Evolutionary conservation across 1,284 basidiomycete species (phyloP).

Genomic region (Rugiboletus extremiorientalis): DNA sequence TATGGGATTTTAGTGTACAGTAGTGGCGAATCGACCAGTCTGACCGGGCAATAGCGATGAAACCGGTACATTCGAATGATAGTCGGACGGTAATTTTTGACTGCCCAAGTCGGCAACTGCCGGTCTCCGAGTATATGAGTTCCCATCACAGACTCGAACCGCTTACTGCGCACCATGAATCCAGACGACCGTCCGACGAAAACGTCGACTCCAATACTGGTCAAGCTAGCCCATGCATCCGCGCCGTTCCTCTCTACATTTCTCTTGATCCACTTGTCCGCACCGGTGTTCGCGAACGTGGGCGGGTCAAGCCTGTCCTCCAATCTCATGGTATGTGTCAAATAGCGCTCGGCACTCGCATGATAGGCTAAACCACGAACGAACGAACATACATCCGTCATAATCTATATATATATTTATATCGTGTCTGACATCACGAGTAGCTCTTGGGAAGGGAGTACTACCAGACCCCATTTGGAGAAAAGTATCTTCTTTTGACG

Average conservation of each 20-base stretch:
- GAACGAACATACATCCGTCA: too few relatives aligned
- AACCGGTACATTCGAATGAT: too few relatives aligned
- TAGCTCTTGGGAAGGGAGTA: conserved; percentile 79
- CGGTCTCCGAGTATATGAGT: too few relatives aligned
- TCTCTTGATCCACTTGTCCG: conserved; percentile 64
- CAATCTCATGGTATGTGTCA: conserved; percentile 59
- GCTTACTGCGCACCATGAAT: not conserved
- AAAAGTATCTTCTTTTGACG: conserved; percentile 59
- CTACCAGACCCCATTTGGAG: conserved; percentile 67
- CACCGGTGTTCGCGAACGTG: conserved; percentile 62
- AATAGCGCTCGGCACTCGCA: not conserved
- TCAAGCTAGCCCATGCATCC: conserved; percentile 51
- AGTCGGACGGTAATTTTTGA: too few relatives aligned
- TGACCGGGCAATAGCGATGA: too few relatives aligned
- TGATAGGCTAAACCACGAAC: not conserved
- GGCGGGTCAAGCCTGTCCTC: conserved; percentile 67
- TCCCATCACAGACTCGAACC: not conserved
- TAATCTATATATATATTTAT: too few relatives aligned
- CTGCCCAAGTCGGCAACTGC: too few relatives aligned
- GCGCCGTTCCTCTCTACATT: conserved; percentile 66
- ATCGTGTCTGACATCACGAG: not conserved
- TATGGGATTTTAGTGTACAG: too few relatives aligned
- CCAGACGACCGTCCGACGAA: conserved; percentile 1
- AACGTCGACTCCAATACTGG: conserved; percentile 32
- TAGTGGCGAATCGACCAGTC: too few relatives aligned